Evolutionary conservation across 2,329 filamentous ascomycete species (phyloP), one percentile per base, ranked within the genome.

Genomic region (Emmonsiellopsis sp.): DNA sequence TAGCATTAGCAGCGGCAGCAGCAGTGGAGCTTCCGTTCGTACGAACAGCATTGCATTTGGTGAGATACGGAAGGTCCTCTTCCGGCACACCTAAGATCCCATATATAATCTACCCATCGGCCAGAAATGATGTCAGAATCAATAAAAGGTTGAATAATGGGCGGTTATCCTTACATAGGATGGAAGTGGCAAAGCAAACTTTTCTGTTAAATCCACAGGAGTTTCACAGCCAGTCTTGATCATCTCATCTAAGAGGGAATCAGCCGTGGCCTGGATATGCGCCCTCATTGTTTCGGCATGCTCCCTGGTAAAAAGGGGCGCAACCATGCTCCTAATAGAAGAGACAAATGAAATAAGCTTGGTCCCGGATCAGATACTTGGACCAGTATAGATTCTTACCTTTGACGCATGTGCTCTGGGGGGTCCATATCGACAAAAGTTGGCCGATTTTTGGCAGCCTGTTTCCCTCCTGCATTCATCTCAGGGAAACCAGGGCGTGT

Each of bases 391-490:
- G n/a, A 11, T n/a, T 43, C 51, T 52, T 60, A 69, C 70, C 73
- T 69, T 54, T 78, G 73, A 11, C 66, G 61, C 69, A 73, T 75
- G 54, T 79, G 76, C 2, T 70, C 68, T 0, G 76, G 76, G 3
- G 73, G 61, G 55, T 78, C 75, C 73, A 78, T 77, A 58, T 78
- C 74, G 5, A 78, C 76, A 58, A 78, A 78, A 0, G 74, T 78
- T 1, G 76, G 73, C 53, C 71, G 74, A 38, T 70, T 73, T 57
- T 76, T 75, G n/a, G 70, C 75, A 7, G 76, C 76, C 38, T 67
- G 64, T 55, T 74, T 77, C 7, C 75, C 76, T 10, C 75, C 73
- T 8, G 72, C 68, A 50, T 65, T 70, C 50, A 78, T 67, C 56
- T 78, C 76, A 0, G 75, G 75, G 51, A 78, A 78, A 0, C 75